Evolutionary conservation across 495 filamentous ascomycete genomes (phyloP).

Genomic region (Hyaloscypha variabilis): DNA sequence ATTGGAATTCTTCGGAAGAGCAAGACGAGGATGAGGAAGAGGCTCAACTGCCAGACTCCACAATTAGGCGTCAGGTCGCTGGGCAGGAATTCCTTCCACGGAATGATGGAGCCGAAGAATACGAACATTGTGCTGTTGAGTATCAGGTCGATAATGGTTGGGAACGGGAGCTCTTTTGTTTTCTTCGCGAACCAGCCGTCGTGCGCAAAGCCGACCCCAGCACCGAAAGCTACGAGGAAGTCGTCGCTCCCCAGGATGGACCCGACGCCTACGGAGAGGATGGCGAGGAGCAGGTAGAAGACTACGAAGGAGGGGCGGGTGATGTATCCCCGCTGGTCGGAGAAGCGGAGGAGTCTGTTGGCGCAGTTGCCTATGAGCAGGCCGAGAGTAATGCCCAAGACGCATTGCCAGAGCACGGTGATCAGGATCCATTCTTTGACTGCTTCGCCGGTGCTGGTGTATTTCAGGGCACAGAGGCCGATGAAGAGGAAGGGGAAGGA

Average conservation of each 20-base stretch:
- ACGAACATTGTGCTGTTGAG: slow-evolving; percentile 53
- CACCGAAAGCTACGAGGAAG: slow-evolving; percentile 54
- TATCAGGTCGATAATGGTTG: slow-evolving; percentile 47
- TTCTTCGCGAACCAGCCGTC: slow-evolving; percentile 50
- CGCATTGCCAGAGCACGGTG: slow-evolving; percentile 53
- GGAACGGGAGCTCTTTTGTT: slow-evolving; percentile 41
- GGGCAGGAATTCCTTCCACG: slow-evolving; percentile 43
- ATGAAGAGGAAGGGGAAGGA: slow-evolving; percentile 53
- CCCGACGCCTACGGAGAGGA: slow-evolving; percentile 48
- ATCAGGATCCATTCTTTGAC: slow-evolving; percentile 49
- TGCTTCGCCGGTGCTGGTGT: slow-evolving; percentile 29
- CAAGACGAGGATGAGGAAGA: slow-evolving; percentile 45
- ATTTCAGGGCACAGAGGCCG: slow-evolving; percentile 40
- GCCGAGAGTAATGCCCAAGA: slow-evolving; percentile 42
- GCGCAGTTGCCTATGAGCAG: slow-evolving; percentile 41
- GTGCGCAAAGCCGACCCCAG: slow-evolving; percentile 50
- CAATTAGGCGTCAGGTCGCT: slow-evolving; percentile 35
- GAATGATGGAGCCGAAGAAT: slow-evolving; percentile 52
- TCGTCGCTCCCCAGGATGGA: slow-evolving; percentile 49
- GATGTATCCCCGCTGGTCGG: slow-evolving; percentile 39
- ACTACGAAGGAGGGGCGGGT: slow-evolving; percentile 44
- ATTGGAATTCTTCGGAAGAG: slow-evolving; percentile 50
- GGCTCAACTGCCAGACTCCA: slow-evolving; percentile 40
- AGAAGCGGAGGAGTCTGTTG: slow-evolving; percentile 44
- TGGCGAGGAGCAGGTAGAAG: slow-evolving; percentile 53